These are phyloP conservation scores for Aspergillus neoniger DNA, from an alignment of 2,329 filamentous ascomycete genomes.

Conservation along the genomic window DNA sequence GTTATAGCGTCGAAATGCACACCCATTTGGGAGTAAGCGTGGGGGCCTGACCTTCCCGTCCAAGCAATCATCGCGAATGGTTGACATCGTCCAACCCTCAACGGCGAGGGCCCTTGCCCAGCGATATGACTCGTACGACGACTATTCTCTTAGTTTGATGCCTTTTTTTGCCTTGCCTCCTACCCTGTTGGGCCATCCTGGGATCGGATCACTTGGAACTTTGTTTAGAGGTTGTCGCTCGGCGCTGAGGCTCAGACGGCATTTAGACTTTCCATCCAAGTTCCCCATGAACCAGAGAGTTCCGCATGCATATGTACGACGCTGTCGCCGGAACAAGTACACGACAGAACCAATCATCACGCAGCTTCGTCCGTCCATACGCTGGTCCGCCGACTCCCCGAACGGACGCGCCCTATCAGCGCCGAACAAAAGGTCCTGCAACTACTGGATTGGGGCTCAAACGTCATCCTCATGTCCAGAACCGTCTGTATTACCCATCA, in stretches of 20 bases:
- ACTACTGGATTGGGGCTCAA: neutral
- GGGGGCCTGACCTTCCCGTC: conserved; percentile 6
- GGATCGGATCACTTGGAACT: neutral
- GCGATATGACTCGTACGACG: neutral
- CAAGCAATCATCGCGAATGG: neutral
- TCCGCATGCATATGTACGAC: conserved; percentile 4
- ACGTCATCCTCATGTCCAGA: neutral
- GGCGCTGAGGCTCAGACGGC: conserved; percentile 11
- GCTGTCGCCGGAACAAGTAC: neutral
- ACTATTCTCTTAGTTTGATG: neutral
- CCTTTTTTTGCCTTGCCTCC: neutral
- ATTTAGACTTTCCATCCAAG: neutral
- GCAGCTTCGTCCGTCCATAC: neutral
- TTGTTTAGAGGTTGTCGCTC: neutral
- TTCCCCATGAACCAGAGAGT: neutral
- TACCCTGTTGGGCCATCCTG: neutral
- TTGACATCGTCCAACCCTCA: neutral
- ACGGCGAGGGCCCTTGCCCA: neutral
- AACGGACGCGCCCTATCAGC: neutral
- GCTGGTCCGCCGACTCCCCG: neutral
- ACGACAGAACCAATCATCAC: neutral
- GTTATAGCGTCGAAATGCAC: conserved; percentile 1
- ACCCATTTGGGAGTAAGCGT: conserved; percentile 1
- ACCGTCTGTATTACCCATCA: neutral
- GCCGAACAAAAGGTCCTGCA: neutral